These are phyloP conservation scores for Cunninghamia lanceolata DNA, from an alignment of 75 land plant species.

Conservation along the genomic window DNA sequence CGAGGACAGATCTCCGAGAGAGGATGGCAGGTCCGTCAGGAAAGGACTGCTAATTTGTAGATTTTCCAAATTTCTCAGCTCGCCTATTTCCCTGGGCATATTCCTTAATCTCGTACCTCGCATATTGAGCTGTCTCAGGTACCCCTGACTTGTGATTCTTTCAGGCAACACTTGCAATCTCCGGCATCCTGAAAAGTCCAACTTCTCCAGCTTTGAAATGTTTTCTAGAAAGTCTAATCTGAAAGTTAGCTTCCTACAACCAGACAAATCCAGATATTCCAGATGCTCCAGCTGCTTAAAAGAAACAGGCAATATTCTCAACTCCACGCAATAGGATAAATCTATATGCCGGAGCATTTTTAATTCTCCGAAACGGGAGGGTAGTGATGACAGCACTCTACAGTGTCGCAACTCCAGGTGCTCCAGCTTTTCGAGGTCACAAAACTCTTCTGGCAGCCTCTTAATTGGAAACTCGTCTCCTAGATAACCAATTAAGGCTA, in stretches of 20 bases:
- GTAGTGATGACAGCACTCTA: neutral
- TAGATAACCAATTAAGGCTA: neutral
- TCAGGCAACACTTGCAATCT: neutral
- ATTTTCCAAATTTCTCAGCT: neutral
- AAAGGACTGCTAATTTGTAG: neutral
- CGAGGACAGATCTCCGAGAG: neutral
- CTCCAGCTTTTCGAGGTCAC: neutral
- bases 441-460: neutral
- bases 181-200: neutral
- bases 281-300: neutral
- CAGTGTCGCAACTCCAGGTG: neutral
- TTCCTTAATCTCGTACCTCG: neutral
- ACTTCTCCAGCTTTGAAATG: neutral
- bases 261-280: neutral
- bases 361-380: neutral
- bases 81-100: neutral
- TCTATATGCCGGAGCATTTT: neutral
- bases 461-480: neutral
- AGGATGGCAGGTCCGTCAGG: neutral
- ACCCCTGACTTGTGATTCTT: neutral
- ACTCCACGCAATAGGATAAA: neutral
- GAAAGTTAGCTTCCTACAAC: neutral
- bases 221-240: neutral
- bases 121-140: neutral
- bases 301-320: neutral